Evolutionary conservation across 2,329 filamentous ascomycete genomes (phyloP), one percentile per base, ranked within the genome.

Genomic region (Didymella arachidicola): DNA sequence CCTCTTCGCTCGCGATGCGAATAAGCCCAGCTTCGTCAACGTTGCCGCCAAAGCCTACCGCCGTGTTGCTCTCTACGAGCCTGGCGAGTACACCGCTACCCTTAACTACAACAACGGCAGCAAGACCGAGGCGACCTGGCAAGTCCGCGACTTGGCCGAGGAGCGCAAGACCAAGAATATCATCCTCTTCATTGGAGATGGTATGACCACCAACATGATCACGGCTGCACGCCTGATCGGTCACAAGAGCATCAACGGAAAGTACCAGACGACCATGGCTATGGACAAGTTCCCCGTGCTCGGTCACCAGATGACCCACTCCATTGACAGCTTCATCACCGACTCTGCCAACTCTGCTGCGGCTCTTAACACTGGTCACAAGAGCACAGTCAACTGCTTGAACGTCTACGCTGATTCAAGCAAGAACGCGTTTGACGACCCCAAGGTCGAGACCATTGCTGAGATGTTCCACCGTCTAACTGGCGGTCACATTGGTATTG

Each of bases 231-330:
- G 92, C 65, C 82, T 95, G 55, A 87, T 96, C 54, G 91, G 84
- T 18, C 92, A 96, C 82, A 89, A 92, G 81, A 89, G 84, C 66
- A 84, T 94, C 82, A 95, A 96, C 72, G 92, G 92, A 67, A 91
- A 90, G 76, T 96, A 94, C 77, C 88, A 92, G 80, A 87, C 84
- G 57, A 84, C 82, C 56, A 84, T 96, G 83, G 83, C 87, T 71
- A 82, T 96, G 81, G 92, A 96, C 79, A 84, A 92, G 72, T 95
- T 95, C 78, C 91, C 92, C 2, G 85, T 93, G n/a, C 74, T 94
- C 11, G 92, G 92, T 19, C 92, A 96, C 76, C 91, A 94, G 79
- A 94, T 95, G 84, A 93, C 91, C 11, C 91, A 94, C 78, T 93
- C 90, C 1, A 86, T 95, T 72, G 91, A 94, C 79, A 87, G 83